These are phyloP conservation scores for Phlyctochytrium planicorne DNA, from an alignment of 192 early-diverging fungal species.

Conservation along the genomic window DNA sequence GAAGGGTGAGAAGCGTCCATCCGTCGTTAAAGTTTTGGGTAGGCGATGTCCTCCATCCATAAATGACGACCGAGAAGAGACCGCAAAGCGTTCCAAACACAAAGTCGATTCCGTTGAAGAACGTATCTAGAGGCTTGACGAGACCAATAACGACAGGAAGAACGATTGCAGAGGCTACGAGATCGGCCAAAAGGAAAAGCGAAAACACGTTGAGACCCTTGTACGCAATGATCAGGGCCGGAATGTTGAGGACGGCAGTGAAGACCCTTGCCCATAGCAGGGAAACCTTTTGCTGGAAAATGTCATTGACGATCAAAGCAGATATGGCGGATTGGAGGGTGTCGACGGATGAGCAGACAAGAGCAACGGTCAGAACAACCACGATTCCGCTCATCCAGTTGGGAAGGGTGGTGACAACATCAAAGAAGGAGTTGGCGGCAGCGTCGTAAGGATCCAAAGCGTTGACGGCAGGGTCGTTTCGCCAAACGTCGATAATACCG, in stretches of 20 bases:
- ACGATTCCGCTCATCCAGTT: conserved; percentile 62
- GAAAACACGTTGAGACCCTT: neutral
- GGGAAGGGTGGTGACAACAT: conserved; percentile 55
- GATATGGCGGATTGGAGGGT: conserved; percentile 67
- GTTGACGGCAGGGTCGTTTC: neutral
- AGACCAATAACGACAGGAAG: conserved; percentile 11
- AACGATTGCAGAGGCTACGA: conserved; percentile 7
- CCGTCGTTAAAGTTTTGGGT: neutral
- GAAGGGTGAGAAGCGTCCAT: neutral
- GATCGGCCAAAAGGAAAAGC: conserved; percentile 17
- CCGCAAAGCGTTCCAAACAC: neutral
- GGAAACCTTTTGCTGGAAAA: conserved; percentile 43
- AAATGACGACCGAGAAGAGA: neutral
- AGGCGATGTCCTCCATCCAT: conserved; percentile 10
- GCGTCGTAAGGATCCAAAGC: neutral
- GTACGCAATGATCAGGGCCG: conserved; percentile 32
- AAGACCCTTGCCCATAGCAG: conserved; percentile 44
- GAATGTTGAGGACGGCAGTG: conserved; percentile 48
- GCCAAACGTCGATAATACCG: conserved; percentile 66
- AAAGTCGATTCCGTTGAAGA: conserved; percentile 19
- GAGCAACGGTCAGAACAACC: conserved; percentile 57
- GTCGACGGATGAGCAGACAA: conserved; percentile 67
- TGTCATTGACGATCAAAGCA: conserved; percentile 60
- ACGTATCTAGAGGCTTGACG: neutral
- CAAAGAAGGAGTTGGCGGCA: conserved; percentile 66